A percentile compares a stretch with the other conserved stretches of the same genome.
These are phyloP conservation scores for Camelina laxa DNA, from an alignment of 345 rosid genomes.

Conservation along the genomic window DNA sequence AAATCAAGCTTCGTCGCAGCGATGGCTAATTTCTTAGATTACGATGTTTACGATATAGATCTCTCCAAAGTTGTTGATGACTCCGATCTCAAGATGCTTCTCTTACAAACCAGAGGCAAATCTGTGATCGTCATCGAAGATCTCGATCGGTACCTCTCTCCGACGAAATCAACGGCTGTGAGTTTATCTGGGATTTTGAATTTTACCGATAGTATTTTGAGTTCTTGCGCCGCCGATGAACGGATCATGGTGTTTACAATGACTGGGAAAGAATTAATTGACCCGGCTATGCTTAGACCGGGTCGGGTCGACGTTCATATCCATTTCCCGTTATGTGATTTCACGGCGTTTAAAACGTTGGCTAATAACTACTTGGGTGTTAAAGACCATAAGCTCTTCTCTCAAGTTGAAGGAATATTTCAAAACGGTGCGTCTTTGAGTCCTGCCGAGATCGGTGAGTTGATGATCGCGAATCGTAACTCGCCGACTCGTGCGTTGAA, in stretches of 20 bases:
- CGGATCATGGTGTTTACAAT: constrained; percentile 77
- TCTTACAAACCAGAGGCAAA: constrained; percentile 57
- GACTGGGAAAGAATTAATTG: constrained; percentile 62
- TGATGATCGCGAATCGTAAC: constrained; percentile 86
- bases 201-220: constrained; percentile 74
- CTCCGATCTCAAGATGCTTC: constrained; percentile 61
- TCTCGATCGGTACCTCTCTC: constrained; percentile 58
- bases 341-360: constrained; percentile 73
- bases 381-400: constrained; percentile 89
- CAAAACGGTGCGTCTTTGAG: constrained; percentile 78
- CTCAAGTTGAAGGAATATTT: constrained; percentile 86
- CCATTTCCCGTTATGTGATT: constrained; percentile 83
- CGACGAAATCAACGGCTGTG: constrained; percentile 57
- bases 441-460: constrained; percentile 88
- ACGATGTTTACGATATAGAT: constrained; percentile 75
- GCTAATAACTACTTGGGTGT: constrained; percentile 78
- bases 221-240: constrained; percentile 67
- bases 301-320: constrained; percentile 91
- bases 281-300: constrained; percentile 71
- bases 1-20: constrained; percentile 82
- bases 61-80: constrained; percentile 62
- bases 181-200: constrained; percentile 63
- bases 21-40: constrained; percentile 68
- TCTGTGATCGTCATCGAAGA: constrained; percentile 73
- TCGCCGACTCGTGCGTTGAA: constrained; percentile 97